phyloP scores from a whole-genome alignment of 2,329 filamentous ascomycete genomes.

The Iodosphaeria phyllophila region DNA sequence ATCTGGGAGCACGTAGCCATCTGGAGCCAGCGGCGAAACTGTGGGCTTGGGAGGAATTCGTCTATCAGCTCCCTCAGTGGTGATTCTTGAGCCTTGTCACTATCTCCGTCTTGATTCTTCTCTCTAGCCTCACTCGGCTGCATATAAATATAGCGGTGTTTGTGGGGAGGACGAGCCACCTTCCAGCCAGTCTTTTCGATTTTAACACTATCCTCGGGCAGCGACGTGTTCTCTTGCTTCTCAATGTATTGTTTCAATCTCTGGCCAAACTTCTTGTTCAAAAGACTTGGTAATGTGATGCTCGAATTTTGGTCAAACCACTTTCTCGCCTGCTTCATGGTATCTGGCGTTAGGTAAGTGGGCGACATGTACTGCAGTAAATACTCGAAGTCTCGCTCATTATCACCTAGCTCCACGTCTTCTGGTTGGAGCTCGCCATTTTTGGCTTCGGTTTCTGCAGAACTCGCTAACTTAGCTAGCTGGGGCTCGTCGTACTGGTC shows the following conservation, averaged over 20 bases:
- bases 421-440: no score
- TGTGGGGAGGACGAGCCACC: slow-evolving; percentile 78
- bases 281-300: slow-evolving; percentile 61
- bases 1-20: slow-evolving; percentile 62
- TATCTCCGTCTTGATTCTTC: slow-evolving; percentile 11
- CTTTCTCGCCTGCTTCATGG: slow-evolving; percentile 62
- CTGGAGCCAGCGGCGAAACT: slow-evolving; percentile 81
- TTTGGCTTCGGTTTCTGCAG: slow-evolving; percentile 35
- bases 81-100: slow-evolving; percentile 18
- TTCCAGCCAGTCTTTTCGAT: slow-evolving; percentile 49
- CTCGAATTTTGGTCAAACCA: slow-evolving; percentile 71
- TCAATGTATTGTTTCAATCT: slow-evolving; percentile 55
- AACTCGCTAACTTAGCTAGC: slow-evolving; percentile 20
- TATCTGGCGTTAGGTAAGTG: slow-evolving; percentile 81
- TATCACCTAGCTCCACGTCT: no score
- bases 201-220: slow-evolving; percentile 27
- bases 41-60: slow-evolving; percentile 61
- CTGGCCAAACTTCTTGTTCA: slow-evolving; percentile 59
- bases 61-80: slow-evolving; percentile 65
- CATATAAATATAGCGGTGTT: slow-evolving; percentile 80
- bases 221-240: slow-evolving; percentile 33
- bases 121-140: no score
- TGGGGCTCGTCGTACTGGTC: slow-evolving; percentile 77
- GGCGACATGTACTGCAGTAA: slow-evolving; percentile 79
- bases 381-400: slow-evolving; percentile 71